A percentile compares a stretch with the other conserved stretches of the same genome.
Evolutionary conservation across 2,329 filamentous ascomycete genomes (phyloP).

Genomic region (Fusarium longipes): DNA sequence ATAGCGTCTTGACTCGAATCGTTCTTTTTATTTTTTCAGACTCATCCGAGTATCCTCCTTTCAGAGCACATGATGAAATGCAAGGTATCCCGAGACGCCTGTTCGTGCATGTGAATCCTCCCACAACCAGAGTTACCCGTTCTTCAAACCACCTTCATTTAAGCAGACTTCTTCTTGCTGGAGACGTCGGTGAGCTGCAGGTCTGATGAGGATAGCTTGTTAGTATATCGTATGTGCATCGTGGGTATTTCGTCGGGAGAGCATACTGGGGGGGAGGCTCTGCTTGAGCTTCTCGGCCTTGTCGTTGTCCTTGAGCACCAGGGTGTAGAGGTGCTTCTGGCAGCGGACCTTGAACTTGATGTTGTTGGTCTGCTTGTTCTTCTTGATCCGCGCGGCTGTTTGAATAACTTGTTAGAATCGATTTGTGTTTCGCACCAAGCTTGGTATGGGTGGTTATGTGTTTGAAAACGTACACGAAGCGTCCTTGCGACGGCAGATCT

Average conservation of each 20-base stretch:
- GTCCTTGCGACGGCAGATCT: conserved; percentile 99
- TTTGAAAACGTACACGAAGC: conserved; percentile 85
- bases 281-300: conserved; percentile 99
- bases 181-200: conserved; percentile 65
- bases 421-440: conserved; percentile 21
- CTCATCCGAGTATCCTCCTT: conserved; percentile 54
- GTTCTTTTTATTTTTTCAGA: conserved; percentile 50
- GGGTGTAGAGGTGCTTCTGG: conserved; percentile 95
- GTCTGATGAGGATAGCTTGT: conserved; percentile 51
- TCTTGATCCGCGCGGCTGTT: conserved; percentile 90
- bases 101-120: conserved; percentile 57
- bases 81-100: conserved; percentile 68
- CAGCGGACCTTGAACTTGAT: conserved; percentile 99
- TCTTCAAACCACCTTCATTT: conserved; percentile 43
- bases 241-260: conserved; percentile 5
- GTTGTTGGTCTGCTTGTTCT: conserved; percentile 88
- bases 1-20: conserved; percentile 50
- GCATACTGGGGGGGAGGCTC: conserved; percentile 94
- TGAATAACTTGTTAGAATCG: conserved; percentile 47
- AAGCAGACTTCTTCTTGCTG: conserved; percentile 61
- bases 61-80: conserved; percentile 60
- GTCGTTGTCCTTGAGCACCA: conserved; percentile 97
- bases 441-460: conserved; percentile 12
- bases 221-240: conserved; percentile 5
- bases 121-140: conserved; percentile 46